phyloP scores from a whole-genome alignment of 176 grass and related monocot genomes.

The Urochloa ruziziensis region DNA sequence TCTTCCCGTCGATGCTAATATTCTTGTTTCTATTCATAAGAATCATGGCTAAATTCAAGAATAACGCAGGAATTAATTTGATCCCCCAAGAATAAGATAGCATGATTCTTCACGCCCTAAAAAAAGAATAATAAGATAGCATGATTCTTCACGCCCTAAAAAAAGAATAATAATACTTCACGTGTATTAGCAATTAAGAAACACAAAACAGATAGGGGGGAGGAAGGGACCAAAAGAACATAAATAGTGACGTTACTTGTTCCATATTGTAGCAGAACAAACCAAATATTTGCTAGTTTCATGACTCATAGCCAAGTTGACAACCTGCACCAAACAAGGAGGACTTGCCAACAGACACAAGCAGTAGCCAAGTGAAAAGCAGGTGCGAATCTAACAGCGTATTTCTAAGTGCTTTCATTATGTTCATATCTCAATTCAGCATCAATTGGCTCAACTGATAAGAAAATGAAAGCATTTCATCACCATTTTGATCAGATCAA shows the following conservation, averaged over 20 bases:
- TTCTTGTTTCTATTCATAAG: too few species aligned
- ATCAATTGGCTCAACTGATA: neutral
- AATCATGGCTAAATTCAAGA: slow-evolving; percentile 4
- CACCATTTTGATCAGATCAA: neutral
- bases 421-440: neutral
- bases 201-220: neutral
- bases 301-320: neutral
- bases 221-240: neutral
- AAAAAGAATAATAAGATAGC: too few species aligned
- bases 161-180: neutral
- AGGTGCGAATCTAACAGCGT: neutral
- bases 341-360: neutral
- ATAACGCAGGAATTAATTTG: neutral
- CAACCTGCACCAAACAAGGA: neutral
- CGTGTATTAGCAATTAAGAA: neutral
- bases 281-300: neutral
- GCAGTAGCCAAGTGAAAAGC: neutral
- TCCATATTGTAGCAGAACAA: neutral
- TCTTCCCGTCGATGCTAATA: too few species aligned
- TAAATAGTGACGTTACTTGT: too few species aligned
- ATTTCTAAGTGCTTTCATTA: neutral
- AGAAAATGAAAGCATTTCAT: neutral
- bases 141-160: too few species aligned
- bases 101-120: too few species aligned
- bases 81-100: too few species aligned